phyloP scores from a whole-genome alignment of 129 eudicot genomes.

The Dittrichia graveolens region DNA sequence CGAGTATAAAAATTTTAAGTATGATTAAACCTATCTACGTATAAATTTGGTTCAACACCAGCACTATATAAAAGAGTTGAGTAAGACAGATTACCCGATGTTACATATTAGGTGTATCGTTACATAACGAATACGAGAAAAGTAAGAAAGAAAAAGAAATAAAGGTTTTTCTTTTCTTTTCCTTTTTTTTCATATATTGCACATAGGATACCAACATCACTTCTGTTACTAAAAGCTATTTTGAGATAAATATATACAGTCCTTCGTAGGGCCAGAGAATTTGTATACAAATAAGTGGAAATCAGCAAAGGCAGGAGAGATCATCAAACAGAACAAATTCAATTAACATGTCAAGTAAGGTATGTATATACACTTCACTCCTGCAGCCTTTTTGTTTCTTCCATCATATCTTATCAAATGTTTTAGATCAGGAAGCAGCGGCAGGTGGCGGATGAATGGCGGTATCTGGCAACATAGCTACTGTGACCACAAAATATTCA shows the following conservation, averaged over 20 bases:
- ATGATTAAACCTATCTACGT: too few species aligned
- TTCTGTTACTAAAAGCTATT: too few species aligned
- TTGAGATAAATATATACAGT: constrained; percentile 28
- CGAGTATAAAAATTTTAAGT: too few species aligned
- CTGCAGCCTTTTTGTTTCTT: constrained; percentile 42
- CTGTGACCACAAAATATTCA: constrained; percentile 82
- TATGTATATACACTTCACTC: constrained; percentile 47
- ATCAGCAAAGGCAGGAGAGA: constrained; percentile 1
- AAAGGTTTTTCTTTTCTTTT: too few species aligned
- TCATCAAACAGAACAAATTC: constrained; percentile 32
- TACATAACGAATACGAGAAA: too few species aligned
- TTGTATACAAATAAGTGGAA: constrained; percentile 36
- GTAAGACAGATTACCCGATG: too few species aligned
- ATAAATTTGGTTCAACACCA: too few species aligned
- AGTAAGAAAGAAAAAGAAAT: too few species aligned
- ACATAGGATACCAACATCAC: background rate
- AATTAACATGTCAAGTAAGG: constrained; percentile 25
- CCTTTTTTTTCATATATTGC: background rate
- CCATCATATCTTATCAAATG: constrained; percentile 58
- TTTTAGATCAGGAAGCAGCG: constrained; percentile 70
- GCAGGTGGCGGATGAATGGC: constrained; percentile 56
- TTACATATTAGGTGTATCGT: too few species aligned
- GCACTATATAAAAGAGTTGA: too few species aligned
- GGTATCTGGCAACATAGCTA: constrained; percentile 85
- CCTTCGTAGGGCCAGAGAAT: constrained; percentile 14